A percentile compares a stretch with the other conserved stretches of the same genome.
Evolutionary conservation across 2,329 filamentous ascomycete genomes (phyloP).

Genomic region (Drechslerella stenobrocha): DNA sequence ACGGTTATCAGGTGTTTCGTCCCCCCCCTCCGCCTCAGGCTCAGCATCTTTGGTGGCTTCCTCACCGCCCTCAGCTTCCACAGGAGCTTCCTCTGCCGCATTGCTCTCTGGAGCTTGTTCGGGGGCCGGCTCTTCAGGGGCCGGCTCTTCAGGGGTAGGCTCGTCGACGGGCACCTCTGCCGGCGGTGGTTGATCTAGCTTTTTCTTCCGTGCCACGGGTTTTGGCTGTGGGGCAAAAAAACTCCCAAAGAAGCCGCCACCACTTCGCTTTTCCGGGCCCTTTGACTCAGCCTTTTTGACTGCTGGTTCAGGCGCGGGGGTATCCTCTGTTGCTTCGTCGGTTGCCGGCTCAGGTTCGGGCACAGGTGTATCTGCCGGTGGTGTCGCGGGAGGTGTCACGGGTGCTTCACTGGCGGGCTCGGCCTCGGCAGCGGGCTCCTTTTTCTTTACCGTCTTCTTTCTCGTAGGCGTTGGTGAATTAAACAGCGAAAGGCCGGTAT

Average conservation of each 20-base stretch:
- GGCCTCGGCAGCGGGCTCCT: slow-evolving; percentile 7
- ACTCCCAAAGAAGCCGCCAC: slow-evolving; percentile 21
- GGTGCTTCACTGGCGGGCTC: not conserved
- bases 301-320: slow-evolving; percentile 9
- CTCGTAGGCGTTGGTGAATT: slow-evolving; percentile 14
- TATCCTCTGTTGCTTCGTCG: slow-evolving; percentile 16
- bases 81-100: slow-evolving; percentile 16
- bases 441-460: slow-evolving; percentile 44
- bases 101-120: slow-evolving; percentile 15
- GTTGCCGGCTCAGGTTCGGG: slow-evolving; percentile 13
- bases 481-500: slow-evolving; percentile 29
- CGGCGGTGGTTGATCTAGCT: slow-evolving; percentile 14
- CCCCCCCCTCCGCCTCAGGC: not conserved
- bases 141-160: slow-evolving; percentile 25
- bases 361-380: slow-evolving; percentile 2
- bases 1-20: not conserved
- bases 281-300: slow-evolving; percentile 22
- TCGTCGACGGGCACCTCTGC: slow-evolving; percentile 22
- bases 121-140: slow-evolving; percentile 9
- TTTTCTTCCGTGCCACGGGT: slow-evolving; percentile 29
- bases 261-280: slow-evolving; percentile 30
- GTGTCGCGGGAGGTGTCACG: slow-evolving; percentile 7
- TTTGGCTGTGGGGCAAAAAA: slow-evolving; percentile 24
- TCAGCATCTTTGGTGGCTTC: not conserved
- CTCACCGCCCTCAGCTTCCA: slow-evolving; percentile 15